Percentiles rank a stretch among this genome's conserved stretches.
Evolutionary conservation across 441 rosid genomes (phyloP).

Genomic region (Biscutella laevigata): DNA sequence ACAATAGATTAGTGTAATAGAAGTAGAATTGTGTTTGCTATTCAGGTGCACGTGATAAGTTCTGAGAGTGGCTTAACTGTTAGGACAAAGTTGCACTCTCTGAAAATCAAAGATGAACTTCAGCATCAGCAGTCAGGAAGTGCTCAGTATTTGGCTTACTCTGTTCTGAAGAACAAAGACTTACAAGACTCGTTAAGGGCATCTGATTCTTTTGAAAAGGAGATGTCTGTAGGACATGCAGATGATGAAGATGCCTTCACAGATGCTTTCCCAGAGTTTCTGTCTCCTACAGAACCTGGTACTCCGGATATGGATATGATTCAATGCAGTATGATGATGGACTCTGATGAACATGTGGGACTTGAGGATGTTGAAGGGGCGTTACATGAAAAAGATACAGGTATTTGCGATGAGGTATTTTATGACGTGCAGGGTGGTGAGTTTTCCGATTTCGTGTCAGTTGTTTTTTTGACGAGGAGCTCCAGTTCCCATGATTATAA

Average conservation of each 20-base stretch:
- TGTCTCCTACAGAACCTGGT: constrained; percentile 52
- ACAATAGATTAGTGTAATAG: constrained; percentile 11
- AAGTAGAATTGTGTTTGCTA: constrained; percentile 16
- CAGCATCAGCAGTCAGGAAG: constrained; percentile 51
- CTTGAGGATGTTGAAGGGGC: constrained; percentile 48
- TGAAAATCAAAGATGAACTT: constrained; percentile 91
- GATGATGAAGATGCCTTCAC: constrained; percentile 88
- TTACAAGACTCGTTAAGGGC: constrained; percentile 30
- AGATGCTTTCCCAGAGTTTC: constrained; percentile 91
- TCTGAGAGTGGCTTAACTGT: constrained; percentile 64
- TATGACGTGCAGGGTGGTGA: constrained; percentile 85
- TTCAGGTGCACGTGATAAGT: constrained; percentile 71
- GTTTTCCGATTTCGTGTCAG: constrained; percentile 76
- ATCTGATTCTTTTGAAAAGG: constrained; percentile 36
- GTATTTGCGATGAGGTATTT: constrained; percentile 59
- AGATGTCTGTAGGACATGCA: constrained; percentile 29
- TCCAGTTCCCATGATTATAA: constrained; percentile 79
- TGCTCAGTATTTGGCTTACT: constrained; percentile 70
- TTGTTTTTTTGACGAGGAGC: constrained; percentile 65
- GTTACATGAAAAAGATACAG: constrained; percentile 41
- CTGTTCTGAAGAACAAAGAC: constrained; percentile 66
- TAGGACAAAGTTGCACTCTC: constrained; percentile 83
- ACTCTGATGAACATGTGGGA: constrained; percentile 33
- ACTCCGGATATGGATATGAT: constrained; percentile 41
- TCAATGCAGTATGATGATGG: constrained; percentile 36